Evolutionary conservation across 2,329 filamentous ascomycete genomes (phyloP), one percentile per base, ranked within the genome.

Genomic region (Fusarium humuli): DNA sequence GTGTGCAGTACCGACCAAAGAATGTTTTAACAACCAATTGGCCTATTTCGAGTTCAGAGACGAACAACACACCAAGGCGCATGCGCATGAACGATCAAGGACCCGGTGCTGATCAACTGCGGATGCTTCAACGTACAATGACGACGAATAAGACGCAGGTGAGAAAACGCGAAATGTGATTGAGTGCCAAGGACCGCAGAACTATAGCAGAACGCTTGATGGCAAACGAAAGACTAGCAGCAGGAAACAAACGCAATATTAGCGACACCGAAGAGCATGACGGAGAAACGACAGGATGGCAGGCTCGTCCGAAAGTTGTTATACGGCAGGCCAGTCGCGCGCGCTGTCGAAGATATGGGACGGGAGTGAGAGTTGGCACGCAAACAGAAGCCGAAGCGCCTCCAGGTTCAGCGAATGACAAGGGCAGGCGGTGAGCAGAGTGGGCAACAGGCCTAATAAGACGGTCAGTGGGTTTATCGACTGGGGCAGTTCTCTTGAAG

Each of bases 371-470:
- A 70, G 68, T 41, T 50, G 50, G 30, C 41, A 63, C 52, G 37
- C 52, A 50, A 54, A 48, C 52, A 46, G 61, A 57, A 58, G 66
- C 61, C 57, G 61, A 69, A 48, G 65, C 68, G 57, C 52, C 40
- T 67, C 64, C 45, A 63, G 40, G 62, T 63, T 61, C 67, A 69
- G 59, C 60, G 65, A 74, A 71, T 67, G 73, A 70, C 61, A 66
- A 67, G 57, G 73, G 73, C 70, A 75, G 73, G 73, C 73, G 73
- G 72, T 75, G 72, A 75, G 64, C 61, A 54, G 64, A 61, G 70
- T 66, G 71, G 71, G 45, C 37, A 50, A 27, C 46, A 69, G 65
- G 65, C 48, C 65, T 71, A 64, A 44, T 61, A 64, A 67, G 68
- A 71, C 61, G 61, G 69, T 71, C 69, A 72, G 61, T 65, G 69